Conservation (phyloP, 805 yeast species). For the Ogataea haglerorum region DNA sequence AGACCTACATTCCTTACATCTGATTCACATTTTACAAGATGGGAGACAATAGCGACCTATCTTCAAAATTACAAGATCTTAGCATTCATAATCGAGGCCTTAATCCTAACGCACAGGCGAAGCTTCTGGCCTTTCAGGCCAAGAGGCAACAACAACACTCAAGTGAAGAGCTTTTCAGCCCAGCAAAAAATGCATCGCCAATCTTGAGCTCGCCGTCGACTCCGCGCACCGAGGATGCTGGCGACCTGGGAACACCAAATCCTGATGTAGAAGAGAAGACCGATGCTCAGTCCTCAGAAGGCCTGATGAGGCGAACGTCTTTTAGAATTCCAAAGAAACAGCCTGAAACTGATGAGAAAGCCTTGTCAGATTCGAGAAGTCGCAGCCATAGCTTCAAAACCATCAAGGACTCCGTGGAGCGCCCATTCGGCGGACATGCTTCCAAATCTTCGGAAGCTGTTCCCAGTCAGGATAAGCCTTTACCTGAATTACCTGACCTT, state of each 20-base stretch:
- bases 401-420: conserved; percentile 4
- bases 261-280: conserved; percentile 13
- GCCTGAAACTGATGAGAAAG: conserved; percentile 29
- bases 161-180: conserved; percentile 7
- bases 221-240: conserved; percentile 16
- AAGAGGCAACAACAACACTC: conserved; percentile 48
- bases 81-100: conserved; percentile 36
- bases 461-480: background rate
- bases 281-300: conserved; percentile 6
- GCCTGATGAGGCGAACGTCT: conserved; percentile 25
- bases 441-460: conserved; percentile 6
- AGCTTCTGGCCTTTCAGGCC: conserved; percentile 83
- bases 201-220: conserved; percentile 20
- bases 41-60: conserved; percentile 14
- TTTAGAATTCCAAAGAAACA: conserved; percentile 23
- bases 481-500: conserved; percentile 2
- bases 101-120: conserved; percentile 80
- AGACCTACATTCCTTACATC: conserved; percentile 7
- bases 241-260: conserved; percentile 18
- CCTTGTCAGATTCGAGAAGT: conserved; percentile 35
- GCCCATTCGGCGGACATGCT: conserved; percentile 10
- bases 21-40: background rate
- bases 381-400: conserved; percentile 14
- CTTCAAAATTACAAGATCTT: conserved; percentile 21
- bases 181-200: conserved; percentile 6